phyloP scores from a whole-genome alignment of 768 basidiomycete genomes.

The Amanita molliuscula region DNA sequence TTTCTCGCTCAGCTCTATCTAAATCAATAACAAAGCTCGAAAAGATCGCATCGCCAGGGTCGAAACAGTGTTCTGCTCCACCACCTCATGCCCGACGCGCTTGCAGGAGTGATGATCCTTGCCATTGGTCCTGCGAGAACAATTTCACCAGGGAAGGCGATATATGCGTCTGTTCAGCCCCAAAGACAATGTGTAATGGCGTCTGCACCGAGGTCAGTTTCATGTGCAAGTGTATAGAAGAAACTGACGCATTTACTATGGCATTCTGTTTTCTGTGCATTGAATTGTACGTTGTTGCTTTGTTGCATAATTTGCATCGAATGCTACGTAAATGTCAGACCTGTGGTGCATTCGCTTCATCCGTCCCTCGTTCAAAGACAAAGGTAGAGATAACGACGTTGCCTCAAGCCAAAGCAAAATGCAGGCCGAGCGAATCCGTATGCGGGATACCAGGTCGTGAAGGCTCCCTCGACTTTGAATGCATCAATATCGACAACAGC shows the following conservation, averaged over 20 bases:
- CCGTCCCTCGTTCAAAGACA: conserved; percentile 17
- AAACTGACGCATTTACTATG: not conserved
- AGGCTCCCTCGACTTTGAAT: conserved; percentile 23
- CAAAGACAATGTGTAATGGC: conserved; percentile 29
- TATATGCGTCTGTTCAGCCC: conserved; percentile 26
- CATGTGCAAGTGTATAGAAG: not conserved
- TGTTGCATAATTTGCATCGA: conserved; percentile 1
- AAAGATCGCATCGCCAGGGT: conserved; percentile 20
- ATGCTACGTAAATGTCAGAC: conserved; percentile 17
- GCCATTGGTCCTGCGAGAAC: conserved; percentile 23
- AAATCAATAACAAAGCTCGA: conserved; percentile 3
- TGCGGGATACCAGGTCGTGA: conserved; percentile 27
- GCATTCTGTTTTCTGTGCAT: not conserved
- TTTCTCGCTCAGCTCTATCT: not conserved
- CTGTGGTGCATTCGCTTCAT: conserved; percentile 21
- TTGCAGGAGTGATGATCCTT: conserved; percentile 22
- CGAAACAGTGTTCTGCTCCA: conserved; percentile 23
- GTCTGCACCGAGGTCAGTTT: conserved; percentile 24
- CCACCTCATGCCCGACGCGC: conserved; percentile 17
- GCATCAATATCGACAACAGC: conserved; percentile 22
- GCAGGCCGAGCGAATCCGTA: conserved; percentile 19
- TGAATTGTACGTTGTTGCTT: not conserved
- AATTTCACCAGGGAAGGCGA: conserved; percentile 17
- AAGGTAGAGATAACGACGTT: conserved; percentile 15
- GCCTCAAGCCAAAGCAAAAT: conserved; percentile 19